phyloP scores from a whole-genome alignment of 345 rosid genomes.

The Heritiera fomes region DNA sequence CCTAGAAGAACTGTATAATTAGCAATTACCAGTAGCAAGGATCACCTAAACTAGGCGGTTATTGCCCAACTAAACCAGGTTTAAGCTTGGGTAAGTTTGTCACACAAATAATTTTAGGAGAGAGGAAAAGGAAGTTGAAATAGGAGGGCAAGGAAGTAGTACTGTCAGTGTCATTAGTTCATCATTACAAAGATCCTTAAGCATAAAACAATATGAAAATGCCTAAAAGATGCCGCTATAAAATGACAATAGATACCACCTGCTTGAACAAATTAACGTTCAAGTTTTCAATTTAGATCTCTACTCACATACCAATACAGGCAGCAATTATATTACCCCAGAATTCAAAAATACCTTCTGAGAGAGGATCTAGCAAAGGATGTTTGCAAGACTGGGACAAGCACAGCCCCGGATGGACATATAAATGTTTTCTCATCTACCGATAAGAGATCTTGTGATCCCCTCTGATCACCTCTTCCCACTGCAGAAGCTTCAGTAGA shows the following conservation, averaged over 20 bases:
- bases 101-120: not conserved
- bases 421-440: conserved; percentile 65
- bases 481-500: conserved; percentile 55
- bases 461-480: conserved; percentile 63
- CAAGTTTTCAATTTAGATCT: conserved; percentile 21
- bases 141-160: not conserved
- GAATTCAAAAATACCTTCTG: conserved; percentile 62
- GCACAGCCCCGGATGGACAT: conserved; percentile 87
- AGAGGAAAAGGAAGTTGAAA: not conserved
- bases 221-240: not conserved
- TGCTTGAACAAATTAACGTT: conserved; percentile 10
- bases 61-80: conserved; percentile 2
- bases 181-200: conserved; percentile 7
- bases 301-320: conserved; percentile 11
- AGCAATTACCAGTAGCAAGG: not conserved
- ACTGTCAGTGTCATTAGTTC: not conserved
- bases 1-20: not conserved
- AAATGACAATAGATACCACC: conserved; percentile 12
- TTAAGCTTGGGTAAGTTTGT: not conserved
- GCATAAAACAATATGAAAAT: conserved; percentile 8
- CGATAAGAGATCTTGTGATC: conserved; percentile 40
- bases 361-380: conserved; percentile 82
- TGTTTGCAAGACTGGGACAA: conserved; percentile 85
- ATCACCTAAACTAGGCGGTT: not conserved
- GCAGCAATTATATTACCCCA: conserved; percentile 15